Evolutionary conservation across 371 early-diverging fungal species (phyloP).

Genomic region (Mucor ambiguus): DNA sequence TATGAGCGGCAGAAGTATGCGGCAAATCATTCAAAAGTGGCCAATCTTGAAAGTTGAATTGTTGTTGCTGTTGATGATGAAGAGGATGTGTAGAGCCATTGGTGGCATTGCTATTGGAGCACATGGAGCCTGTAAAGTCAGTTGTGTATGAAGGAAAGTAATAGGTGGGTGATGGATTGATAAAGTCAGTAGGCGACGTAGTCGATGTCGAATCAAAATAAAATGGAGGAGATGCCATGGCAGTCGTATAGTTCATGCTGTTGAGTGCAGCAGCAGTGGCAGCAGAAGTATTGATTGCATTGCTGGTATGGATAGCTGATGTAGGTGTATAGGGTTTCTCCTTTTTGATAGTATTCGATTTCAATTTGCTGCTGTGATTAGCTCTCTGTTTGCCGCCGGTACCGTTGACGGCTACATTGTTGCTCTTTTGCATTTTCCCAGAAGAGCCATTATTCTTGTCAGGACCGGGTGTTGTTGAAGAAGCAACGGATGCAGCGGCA

Average conservation of each 20-base stretch:
- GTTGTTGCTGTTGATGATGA: neutral
- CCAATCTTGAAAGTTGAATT: slow-evolving; percentile 21
- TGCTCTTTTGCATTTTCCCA: slow-evolving; percentile 16
- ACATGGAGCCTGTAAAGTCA: neutral
- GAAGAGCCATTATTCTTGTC: slow-evolving; percentile 16
- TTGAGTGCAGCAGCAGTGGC: neutral
- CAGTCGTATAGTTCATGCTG: neutral
- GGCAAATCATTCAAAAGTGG: slow-evolving; percentile 17
- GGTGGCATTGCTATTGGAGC: neutral
- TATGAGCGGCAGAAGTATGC: neutral
- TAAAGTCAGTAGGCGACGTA: slow-evolving; percentile 9
- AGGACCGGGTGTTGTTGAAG: slow-evolving; percentile 14
- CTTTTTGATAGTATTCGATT: neutral
- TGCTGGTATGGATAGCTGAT: neutral
- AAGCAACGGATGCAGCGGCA: slow-evolving; percentile 7
- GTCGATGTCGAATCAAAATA: slow-evolving; percentile 6
- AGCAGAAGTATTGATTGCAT: neutral
- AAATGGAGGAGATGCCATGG: slow-evolving; percentile 9
- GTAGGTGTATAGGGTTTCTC: neutral
- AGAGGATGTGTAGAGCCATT: neutral
- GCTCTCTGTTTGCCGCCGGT: slow-evolving; percentile 3
- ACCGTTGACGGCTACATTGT: slow-evolving; percentile 2
- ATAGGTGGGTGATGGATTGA: slow-evolving; percentile 12
- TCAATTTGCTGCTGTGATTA: neutral
- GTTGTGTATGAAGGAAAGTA: slow-evolving; percentile 15